Conservation (phyloP, 495 filamentous ascomycete species). For the Antarctomyces pellizariae region DNA sequence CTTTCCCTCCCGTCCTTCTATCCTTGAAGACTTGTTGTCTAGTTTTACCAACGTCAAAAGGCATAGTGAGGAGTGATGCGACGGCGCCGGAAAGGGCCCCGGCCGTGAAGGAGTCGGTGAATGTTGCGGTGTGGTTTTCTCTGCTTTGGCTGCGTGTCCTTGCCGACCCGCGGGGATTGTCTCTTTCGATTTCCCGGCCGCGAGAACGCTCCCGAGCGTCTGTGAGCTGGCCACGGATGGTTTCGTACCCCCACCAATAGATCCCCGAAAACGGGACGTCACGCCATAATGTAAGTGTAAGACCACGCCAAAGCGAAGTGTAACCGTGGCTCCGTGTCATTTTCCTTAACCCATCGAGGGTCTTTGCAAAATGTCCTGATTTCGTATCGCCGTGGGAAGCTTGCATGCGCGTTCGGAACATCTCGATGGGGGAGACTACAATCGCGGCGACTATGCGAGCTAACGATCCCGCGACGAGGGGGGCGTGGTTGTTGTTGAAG, state of each 20-base stretch:
- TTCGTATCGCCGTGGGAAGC: slow-evolving; percentile 36
- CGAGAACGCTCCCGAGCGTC: slow-evolving; percentile 32
- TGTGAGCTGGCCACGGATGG: slow-evolving; percentile 38
- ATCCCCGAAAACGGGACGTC: slow-evolving; percentile 93
- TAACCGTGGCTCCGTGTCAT: slow-evolving; percentile 64
- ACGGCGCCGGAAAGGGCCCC: slow-evolving; percentile 63
- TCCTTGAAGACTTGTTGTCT: slow-evolving; percentile 61
- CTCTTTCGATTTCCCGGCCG: slow-evolving; percentile 8
- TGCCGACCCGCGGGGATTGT: slow-evolving; percentile 15
- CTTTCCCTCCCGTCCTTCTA: slow-evolving; percentile 11
- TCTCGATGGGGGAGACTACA: slow-evolving; percentile 75
- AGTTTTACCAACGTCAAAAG: slow-evolving; percentile 96
- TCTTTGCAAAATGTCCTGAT: slow-evolving; percentile 36
- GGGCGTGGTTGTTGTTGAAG: slow-evolving; percentile 44
- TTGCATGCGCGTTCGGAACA: slow-evolving; percentile 84
- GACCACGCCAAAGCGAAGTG: slow-evolving; percentile 70
- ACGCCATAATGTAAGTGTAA: slow-evolving; percentile 83
- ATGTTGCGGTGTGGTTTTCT: slow-evolving; percentile 42
- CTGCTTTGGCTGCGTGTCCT: slow-evolving; percentile 23
- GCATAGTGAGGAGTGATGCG: slow-evolving; percentile 77
- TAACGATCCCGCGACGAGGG: slow-evolving; percentile 52
- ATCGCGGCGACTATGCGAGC: slow-evolving; percentile 65
- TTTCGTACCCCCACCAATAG: slow-evolving; percentile 96
- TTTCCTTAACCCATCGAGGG: slow-evolving; percentile 44
- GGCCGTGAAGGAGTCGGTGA: slow-evolving; percentile 71